Evolutionary conservation across 176 grass and related monocot genomes (phyloP), one percentile per base, ranked within the genome.

Genomic region (Elaeis guineensis): DNA sequence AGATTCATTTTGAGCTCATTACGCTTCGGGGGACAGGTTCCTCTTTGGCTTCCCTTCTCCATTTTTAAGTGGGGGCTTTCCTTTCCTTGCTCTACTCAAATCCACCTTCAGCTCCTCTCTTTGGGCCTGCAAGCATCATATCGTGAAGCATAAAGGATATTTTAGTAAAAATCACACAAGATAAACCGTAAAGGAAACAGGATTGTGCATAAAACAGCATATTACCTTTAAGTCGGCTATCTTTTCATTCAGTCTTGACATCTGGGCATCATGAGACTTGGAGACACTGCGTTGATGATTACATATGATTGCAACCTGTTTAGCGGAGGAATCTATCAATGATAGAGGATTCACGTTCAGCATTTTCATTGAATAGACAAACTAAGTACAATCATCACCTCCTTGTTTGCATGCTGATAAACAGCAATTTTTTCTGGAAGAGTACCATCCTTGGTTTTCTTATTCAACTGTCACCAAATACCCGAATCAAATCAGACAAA

Each of bases 271-370:
- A 61, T 98, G 94, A 29, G 94, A 79, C 79, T 98, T 98, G 21
- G 94, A 93, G 74, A 98, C 94, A 22, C 70, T 78, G 55, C 94
- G 88, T 60, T 98, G 94, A 85, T 98, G 94, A 71, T 98, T 98
- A 71, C 94, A 98, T 66, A 98, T 92, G 56, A 92, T 92, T 12
- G 94, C 94, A 70, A 98, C 94, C 94, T 98, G 72, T 69, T 66
- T 64, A n/a, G 67, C 18, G 64, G 3, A 3, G 67, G 60, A 75
- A 76, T 57, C 30, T n/a, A 21, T 23, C 2, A n/a, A 61, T 54
- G 21, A 73, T 49, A 25, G 50, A 70, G 9, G 39, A 57, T 32
- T 17, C 52, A n/a, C 15, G 51, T 48, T 21, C 30, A 16, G 35
- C 51, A 44, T 44, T 44, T 12, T 44, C 35, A 44, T 12, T 14